Conservation (phyloP, 1,139 yeast species). For the Barnettozyma hawaiiensis region DNA sequence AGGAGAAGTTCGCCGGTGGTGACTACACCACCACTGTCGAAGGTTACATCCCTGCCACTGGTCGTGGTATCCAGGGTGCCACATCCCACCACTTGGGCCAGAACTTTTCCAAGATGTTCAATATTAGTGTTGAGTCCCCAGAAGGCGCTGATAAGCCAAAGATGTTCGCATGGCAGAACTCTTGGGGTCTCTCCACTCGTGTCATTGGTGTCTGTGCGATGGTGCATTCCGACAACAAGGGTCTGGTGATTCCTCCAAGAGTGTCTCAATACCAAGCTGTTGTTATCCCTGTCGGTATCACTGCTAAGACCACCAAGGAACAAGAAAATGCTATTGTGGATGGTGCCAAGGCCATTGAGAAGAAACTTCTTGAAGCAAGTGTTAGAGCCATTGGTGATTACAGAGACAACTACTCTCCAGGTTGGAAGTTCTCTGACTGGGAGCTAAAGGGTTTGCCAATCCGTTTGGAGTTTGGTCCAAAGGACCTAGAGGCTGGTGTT, state of each 20-base stretch:
- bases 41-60: constrained; percentile 96
- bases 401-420: constrained; percentile 93
- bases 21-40: constrained; percentile 92
- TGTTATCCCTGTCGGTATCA: constrained; percentile 91
- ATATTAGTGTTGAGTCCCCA: constrained; percentile 92
- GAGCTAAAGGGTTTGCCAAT: constrained; percentile 95
- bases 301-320: constrained; percentile 77
- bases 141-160: constrained; percentile 83
- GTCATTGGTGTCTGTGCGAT: constrained; percentile 98
- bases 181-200: constrained; percentile 99
- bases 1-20: constrained; percentile 99
- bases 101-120: constrained; percentile 98
- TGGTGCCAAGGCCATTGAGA: constrained; percentile 66
- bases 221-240: constrained; percentile 98
- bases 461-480: constrained; percentile 94
- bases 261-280: constrained; percentile 91
- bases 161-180: constrained; percentile 88
- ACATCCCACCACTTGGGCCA: constrained; percentile 98
- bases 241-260: constrained; percentile 95
- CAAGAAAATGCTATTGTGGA: constrained; percentile 62
- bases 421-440: constrained; percentile 98
- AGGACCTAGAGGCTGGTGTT: constrained; percentile 75
- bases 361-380: constrained; percentile 47
- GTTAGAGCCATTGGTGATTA: constrained; percentile 80
- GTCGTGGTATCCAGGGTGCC: constrained; percentile 99